Conservation (phyloP, 495 filamentous ascomycete species). For the Talaromyces trachyspermus region DNA sequence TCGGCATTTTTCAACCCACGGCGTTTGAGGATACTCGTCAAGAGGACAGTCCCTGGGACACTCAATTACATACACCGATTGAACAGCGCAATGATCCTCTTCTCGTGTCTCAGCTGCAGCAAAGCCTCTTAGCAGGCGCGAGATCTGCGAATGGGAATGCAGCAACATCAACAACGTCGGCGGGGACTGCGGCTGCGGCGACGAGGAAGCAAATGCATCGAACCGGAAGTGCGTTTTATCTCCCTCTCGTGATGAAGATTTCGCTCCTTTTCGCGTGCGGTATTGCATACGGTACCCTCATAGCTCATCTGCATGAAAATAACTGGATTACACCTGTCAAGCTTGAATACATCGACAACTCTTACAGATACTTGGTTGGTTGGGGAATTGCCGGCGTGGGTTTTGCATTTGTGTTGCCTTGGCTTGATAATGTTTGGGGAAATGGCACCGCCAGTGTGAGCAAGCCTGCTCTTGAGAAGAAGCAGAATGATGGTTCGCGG, state of each 20-base stretch:
- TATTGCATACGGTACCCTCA: constrained; percentile 73
- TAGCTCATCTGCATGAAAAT: constrained; percentile 73
- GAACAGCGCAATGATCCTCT: constrained; percentile 5
- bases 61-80: constrained; percentile 57
- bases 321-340: constrained; percentile 56
- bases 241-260: constrained; percentile 44
- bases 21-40: constrained; percentile 45
- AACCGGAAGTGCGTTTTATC: neutral
- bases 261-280: constrained; percentile 73
- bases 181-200: too few species aligned
- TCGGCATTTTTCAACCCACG: constrained; percentile 79
- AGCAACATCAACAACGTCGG: neutral
- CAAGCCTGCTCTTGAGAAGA: constrained; percentile 18
- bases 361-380: constrained; percentile 62
- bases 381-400: constrained; percentile 78
- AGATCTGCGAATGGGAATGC: neutral
- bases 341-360: constrained; percentile 52
- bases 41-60: constrained; percentile 60
- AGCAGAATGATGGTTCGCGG: constrained; percentile 24
- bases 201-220: neutral
- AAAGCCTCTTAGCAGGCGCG: too few species aligned
- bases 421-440: constrained; percentile 65
- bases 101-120: neutral
- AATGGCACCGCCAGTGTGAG: constrained; percentile 10
- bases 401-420: constrained; percentile 74